A percentile compares a stretch with the other conserved stretches of the same genome.
These are phyloP conservation scores for Blastobotrys apis DNA, from an alignment of 1,139 yeast species.

Conservation along the genomic window DNA sequence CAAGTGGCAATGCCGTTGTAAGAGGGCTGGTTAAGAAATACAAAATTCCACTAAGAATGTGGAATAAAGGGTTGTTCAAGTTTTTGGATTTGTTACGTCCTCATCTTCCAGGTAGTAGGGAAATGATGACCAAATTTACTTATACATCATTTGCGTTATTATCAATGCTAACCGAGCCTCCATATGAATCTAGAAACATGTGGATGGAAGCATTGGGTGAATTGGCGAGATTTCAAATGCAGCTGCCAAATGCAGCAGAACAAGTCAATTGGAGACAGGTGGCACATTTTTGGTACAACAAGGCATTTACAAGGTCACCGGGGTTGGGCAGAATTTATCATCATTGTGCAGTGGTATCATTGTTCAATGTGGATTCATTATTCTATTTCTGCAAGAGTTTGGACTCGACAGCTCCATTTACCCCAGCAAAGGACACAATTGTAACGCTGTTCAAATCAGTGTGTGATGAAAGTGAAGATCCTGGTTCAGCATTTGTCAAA, in stretches of 20 bases:
- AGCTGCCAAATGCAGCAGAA: slow-evolving; percentile 21
- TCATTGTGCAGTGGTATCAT: slow-evolving; percentile 30
- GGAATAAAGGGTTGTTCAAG: slow-evolving; percentile 34
- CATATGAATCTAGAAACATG: slow-evolving; percentile 29
- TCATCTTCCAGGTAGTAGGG: slow-evolving; percentile 26
- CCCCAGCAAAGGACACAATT: slow-evolving; percentile 25
- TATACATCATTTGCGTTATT: slow-evolving; percentile 29
- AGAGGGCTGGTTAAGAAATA: slow-evolving; percentile 28
- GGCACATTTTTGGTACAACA: slow-evolving; percentile 33
- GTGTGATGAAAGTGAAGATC: slow-evolving; percentile 16
- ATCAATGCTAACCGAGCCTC: slow-evolving; percentile 32
- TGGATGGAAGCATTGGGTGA: slow-evolving; percentile 37
- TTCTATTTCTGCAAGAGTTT: slow-evolving; percentile 33
- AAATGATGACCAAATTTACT: slow-evolving; percentile 28
- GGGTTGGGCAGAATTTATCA: slow-evolving; percentile 34
- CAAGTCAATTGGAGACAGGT: slow-evolving; percentile 30
- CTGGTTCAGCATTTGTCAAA: slow-evolving; percentile 21
- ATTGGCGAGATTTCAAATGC: slow-evolving; percentile 31
- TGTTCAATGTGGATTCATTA: slow-evolving; percentile 28
- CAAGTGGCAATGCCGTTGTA: slow-evolving; percentile 27
- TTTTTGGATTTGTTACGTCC: slow-evolving; percentile 29
- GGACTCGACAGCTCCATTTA: slow-evolving; percentile 27
- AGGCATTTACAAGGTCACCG: slow-evolving; percentile 30
- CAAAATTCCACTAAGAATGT: slow-evolving; percentile 32
- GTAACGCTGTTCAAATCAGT: slow-evolving; percentile 23